Conservation (phyloP, 2,329 filamentous ascomycete genomes). For the Scedosporium dehoogii region DNA sequence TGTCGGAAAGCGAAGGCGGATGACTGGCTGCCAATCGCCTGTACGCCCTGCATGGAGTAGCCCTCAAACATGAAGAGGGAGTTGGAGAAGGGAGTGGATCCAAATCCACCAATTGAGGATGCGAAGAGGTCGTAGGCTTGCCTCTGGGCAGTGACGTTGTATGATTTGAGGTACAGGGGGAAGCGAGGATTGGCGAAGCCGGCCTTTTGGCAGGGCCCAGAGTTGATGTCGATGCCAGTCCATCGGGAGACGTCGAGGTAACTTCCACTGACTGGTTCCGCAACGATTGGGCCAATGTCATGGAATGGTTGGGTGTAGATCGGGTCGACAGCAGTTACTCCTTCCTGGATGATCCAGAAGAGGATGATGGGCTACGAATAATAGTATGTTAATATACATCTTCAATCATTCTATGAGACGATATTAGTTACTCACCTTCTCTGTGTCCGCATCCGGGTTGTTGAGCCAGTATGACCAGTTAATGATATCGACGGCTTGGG, state of each 20-base stretch:
- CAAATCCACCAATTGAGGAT: slow-evolving; percentile 8
- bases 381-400: not conserved
- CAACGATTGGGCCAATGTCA: slow-evolving; percentile 26
- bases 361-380: slow-evolving; percentile 25
- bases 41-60: slow-evolving; percentile 37
- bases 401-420: not conserved
- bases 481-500: slow-evolving; percentile 31
- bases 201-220: slow-evolving; percentile 29
- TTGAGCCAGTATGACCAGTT: slow-evolving; percentile 41
- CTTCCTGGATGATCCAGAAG: slow-evolving; percentile 32
- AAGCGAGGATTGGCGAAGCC: slow-evolving; percentile 30
- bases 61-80: slow-evolving; percentile 46
- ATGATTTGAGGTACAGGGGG: slow-evolving; percentile 31
- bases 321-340: slow-evolving; percentile 27
- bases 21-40: slow-evolving; percentile 21
- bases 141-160: slow-evolving; percentile 21
- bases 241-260: slow-evolving; percentile 34
- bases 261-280: slow-evolving; percentile 22
- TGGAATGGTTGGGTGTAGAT: slow-evolving; percentile 32
- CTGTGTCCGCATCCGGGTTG: slow-evolving; percentile 27
- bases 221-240: slow-evolving; percentile 27
- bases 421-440: slow-evolving; percentile 20
- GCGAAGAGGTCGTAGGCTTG: slow-evolving; percentile 23
- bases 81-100: slow-evolving; percentile 16
- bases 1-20: slow-evolving; percentile 36